These are phyloP conservation scores for Nitzschia sp. DNA, from an alignment of 108 stramenopile genomes.

Conservation along the genomic window DNA sequence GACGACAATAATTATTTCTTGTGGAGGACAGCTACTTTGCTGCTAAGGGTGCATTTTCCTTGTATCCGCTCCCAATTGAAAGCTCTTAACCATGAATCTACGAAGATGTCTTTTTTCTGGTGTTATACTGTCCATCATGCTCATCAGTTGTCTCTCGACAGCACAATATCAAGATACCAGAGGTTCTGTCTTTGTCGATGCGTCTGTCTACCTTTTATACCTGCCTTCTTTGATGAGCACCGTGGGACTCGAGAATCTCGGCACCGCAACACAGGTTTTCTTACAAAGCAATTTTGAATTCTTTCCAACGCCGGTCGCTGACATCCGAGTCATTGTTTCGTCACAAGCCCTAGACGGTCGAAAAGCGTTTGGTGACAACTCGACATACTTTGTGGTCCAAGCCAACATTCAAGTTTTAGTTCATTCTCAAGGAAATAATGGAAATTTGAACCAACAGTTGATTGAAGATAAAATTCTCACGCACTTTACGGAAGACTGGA, in stretches of 20 bases:
- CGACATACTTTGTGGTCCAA: background rate
- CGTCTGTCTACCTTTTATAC: slow-evolving; percentile 10
- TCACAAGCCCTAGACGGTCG: slow-evolving; percentile 9
- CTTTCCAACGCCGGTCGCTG: background rate
- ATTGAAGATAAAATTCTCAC: background rate
- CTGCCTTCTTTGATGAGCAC: slow-evolving; percentile 10
- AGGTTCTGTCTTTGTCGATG: background rate
- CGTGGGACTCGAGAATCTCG: background rate
- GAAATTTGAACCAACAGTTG: background rate
- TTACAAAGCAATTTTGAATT: slow-evolving; percentile 11
- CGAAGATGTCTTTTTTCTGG: no score
- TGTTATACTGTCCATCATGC: no score
- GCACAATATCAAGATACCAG: no score
- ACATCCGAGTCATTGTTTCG: background rate
- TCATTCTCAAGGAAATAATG: background rate
- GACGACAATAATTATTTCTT: no score
- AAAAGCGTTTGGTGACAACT: background rate
- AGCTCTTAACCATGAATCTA: no score
- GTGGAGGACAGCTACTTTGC: no score
- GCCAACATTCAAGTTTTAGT: slow-evolving; percentile 3
- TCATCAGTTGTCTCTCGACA: no score
- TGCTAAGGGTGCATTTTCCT: no score
- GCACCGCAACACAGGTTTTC: slow-evolving; percentile 13
- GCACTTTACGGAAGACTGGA: background rate
- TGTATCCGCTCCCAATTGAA: no score